Evolutionary conservation across 176 grass and related monocot species (phyloP).

Genomic region (Zoysia pacifica): DNA sequence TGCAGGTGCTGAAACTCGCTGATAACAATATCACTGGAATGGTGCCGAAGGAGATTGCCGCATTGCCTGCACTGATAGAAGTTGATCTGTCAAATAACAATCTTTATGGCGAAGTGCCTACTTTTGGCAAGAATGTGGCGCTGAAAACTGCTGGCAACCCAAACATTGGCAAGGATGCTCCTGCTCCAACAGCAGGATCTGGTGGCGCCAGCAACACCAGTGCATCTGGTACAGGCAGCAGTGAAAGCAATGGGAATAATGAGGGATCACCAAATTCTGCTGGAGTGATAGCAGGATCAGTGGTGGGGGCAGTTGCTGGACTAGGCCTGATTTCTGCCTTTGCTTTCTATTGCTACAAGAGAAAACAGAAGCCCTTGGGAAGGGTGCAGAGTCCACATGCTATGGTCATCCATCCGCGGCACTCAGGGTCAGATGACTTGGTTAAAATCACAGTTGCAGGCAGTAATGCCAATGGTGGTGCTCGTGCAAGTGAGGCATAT

Average conservation of each 20-base stretch:
- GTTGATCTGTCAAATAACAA: slow-evolving; percentile 78
- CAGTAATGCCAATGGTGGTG: slow-evolving; percentile 47
- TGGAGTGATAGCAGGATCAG: slow-evolving; percentile 65
- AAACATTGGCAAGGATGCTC: slow-evolving; percentile 65
- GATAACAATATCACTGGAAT: slow-evolving; percentile 78
- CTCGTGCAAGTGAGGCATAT: slow-evolving; percentile 45
- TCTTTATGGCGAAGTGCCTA: slow-evolving; percentile 65
- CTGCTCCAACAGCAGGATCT: slow-evolving; percentile 30
- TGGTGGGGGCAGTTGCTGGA: slow-evolving; percentile 50
- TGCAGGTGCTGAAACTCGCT: slow-evolving; percentile 49
- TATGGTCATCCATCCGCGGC: slow-evolving; percentile 73
- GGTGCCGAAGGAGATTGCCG: slow-evolving; percentile 52
- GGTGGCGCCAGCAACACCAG: neutral
- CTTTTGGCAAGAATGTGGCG: slow-evolving; percentile 49
- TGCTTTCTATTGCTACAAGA: slow-evolving; percentile 79
- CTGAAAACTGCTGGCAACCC: slow-evolving; percentile 56
- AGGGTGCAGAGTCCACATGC: slow-evolving; percentile 88
- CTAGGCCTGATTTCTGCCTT: slow-evolving; percentile 58
- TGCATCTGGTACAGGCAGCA: neutral
- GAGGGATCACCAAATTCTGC: slow-evolving; percentile 36
- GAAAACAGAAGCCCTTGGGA: slow-evolving; percentile 63
- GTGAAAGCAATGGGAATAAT: slow-evolving; percentile 8
- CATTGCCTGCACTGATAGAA: slow-evolving; percentile 42
- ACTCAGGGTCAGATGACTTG: slow-evolving; percentile 83
- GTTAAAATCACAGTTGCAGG: slow-evolving; percentile 77